These are phyloP conservation scores for Avicennia marina DNA, from an alignment of 257 asterid species.

Conservation along the genomic window DNA sequence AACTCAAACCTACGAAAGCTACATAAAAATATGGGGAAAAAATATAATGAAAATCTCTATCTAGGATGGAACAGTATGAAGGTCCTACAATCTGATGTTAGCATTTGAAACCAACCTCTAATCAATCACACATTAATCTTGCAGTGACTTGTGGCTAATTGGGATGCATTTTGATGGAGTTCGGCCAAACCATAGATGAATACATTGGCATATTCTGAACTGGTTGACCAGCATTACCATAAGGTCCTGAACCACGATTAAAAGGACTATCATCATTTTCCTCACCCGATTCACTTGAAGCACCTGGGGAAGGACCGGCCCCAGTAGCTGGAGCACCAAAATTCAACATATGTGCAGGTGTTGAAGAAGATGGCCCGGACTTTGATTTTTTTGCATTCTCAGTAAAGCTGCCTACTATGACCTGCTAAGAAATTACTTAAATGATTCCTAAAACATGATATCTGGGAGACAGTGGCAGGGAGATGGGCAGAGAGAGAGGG, in stretches of 20 bases:
- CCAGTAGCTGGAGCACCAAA: constrained; percentile 48
- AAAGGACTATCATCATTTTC: constrained; percentile 44
- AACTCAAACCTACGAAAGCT: constrained; percentile 4
- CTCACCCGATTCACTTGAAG: constrained; percentile 64
- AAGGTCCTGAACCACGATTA: constrained; percentile 29
- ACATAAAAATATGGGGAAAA: constrained; percentile 1
- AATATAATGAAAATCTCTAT: neutral
- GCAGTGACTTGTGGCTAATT: constrained; percentile 16
- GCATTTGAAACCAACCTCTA: constrained; percentile 20
- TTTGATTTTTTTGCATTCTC: constrained; percentile 73
- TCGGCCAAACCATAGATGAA: constrained; percentile 50
- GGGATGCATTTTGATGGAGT: constrained; percentile 44
- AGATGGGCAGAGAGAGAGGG: neutral
- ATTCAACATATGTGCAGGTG: constrained; percentile 47
- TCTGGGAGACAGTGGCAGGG: neutral
- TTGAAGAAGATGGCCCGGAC: constrained; percentile 27
- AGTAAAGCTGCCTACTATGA: constrained; percentile 85
- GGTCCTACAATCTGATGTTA: constrained; percentile 21
- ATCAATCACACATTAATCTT: neutral
- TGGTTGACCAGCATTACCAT: constrained; percentile 24
- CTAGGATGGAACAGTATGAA: constrained; percentile 7
- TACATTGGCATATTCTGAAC: constrained; percentile 43
- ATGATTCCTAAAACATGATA: neutral
- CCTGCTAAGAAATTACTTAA: constrained; percentile 33
- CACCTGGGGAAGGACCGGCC: constrained; percentile 61